Percentiles rank a stretch among this genome's conserved stretches.
Conservation (phyloP, 768 basidiomycete species). For the Naganishia onofrii region DNA sequence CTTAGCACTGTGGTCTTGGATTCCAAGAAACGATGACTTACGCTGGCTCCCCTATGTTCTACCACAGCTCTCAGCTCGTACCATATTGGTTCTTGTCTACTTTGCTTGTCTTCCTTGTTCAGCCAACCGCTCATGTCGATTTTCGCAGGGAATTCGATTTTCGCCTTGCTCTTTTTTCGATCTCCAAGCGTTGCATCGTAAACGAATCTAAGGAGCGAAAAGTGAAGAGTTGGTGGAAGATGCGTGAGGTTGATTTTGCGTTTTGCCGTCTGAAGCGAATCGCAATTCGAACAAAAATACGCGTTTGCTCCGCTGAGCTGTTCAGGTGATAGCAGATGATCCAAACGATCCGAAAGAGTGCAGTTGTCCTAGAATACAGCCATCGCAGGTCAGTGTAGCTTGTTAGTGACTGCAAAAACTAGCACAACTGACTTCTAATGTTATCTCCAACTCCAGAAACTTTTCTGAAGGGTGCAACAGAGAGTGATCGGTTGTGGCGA, state of each 20-base stretch:
- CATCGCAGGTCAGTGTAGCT: not conserved
- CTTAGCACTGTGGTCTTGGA: slow-evolving; percentile 72
- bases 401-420: no score
- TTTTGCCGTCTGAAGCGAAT: slow-evolving; percentile 70
- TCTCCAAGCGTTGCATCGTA: slow-evolving; percentile 75
- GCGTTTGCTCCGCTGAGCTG: slow-evolving; percentile 75
- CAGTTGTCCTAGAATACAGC: slow-evolving; percentile 53
- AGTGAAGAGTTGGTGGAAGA: slow-evolving; percentile 81
- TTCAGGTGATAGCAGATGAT: slow-evolving; percentile 67
- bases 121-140: slow-evolving; percentile 62
- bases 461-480: slow-evolving; percentile 37
- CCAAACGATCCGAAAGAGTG: slow-evolving; percentile 70
- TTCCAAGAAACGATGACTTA: slow-evolving; percentile 74
- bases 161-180: slow-evolving; percentile 81
- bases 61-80: slow-evolving; percentile 84
- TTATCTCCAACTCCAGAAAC: slow-evolving; percentile 86
- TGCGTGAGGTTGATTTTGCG: slow-evolving; percentile 68
- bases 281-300: slow-evolving; percentile 76
- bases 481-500: not conserved
- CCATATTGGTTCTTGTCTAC: slow-evolving; percentile 37
- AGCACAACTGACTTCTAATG: slow-evolving; percentile 61
- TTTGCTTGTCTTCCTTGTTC: slow-evolving; percentile 5
- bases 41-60: slow-evolving; percentile 85
- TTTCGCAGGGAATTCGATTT: slow-evolving; percentile 69
- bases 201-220: slow-evolving; percentile 89